These are phyloP conservation scores for Amanita phalloides DNA, from an alignment of 768 basidiomycete species.

Conservation along the genomic window DNA sequence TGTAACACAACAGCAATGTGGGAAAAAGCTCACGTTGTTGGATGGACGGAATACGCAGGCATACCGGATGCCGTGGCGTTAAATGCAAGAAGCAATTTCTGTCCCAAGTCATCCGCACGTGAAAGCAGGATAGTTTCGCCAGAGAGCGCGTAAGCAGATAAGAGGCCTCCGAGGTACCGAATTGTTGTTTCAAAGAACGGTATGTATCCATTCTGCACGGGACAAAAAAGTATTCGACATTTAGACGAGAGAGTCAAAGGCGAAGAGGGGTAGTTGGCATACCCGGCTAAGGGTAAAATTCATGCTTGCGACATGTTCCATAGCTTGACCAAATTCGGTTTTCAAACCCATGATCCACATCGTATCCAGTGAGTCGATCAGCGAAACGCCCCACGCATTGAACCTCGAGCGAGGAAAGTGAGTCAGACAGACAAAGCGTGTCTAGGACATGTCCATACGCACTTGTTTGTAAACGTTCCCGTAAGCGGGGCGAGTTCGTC, in stretches of 20 bases:
- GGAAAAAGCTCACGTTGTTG: conserved; percentile 26
- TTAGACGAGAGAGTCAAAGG: not conserved
- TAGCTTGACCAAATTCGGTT: conserved; percentile 51
- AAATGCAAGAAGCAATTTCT: conserved; percentile 54
- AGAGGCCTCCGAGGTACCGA: conserved; percentile 62
- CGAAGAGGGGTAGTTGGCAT: not conserved
- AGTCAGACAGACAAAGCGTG: not conserved
- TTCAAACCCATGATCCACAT: conserved; percentile 75
- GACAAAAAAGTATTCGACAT: not conserved
- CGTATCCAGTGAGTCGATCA: conserved; percentile 73
- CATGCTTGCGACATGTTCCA: conserved; percentile 35
- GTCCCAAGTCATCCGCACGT: conserved; percentile 60
- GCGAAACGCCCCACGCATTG: conserved; percentile 45
- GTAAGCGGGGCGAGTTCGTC: conserved; percentile 43
- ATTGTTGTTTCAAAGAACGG: conserved; percentile 74
- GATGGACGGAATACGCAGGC: conserved; percentile 52
- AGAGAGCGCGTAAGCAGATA: conserved; percentile 71
- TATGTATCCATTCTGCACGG: conserved; percentile 19
- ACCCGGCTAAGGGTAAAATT: conserved; percentile 28
- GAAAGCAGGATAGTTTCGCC: conserved; percentile 44
- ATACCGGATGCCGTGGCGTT: conserved; percentile 46
- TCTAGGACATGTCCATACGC: conserved; percentile 10
- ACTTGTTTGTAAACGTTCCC: conserved; percentile 41
- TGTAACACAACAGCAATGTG: not conserved
- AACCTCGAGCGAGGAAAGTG: conserved; percentile 14